phyloP scores from a whole-genome alignment of 352 stramenopile species.

The Phytophthora vignae region DNA sequence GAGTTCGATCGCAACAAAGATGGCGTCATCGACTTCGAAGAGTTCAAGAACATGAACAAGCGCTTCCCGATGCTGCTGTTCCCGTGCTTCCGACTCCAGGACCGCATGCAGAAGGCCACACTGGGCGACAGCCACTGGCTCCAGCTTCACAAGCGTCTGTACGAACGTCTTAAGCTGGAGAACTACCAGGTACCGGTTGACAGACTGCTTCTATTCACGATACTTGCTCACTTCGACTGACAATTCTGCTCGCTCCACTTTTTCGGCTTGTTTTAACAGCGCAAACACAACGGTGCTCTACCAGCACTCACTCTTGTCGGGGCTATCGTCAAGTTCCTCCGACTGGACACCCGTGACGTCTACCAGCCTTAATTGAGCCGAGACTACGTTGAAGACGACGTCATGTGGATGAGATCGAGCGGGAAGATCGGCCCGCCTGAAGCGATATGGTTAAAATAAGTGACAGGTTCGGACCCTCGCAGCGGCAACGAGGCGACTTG shows the following conservation, averaged over 20 bases:
- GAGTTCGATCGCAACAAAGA: constrained; percentile 94
- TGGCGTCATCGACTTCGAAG: constrained; percentile 93
- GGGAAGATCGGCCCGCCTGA: constrained; percentile 77
- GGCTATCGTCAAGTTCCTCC: constrained; percentile 79
- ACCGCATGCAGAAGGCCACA: constrained; percentile 91
- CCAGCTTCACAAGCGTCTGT: constrained; percentile 76
- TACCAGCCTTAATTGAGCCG: constrained; percentile 57
- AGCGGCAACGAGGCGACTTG: constrained; percentile 74
- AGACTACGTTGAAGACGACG: constrained; percentile 44
- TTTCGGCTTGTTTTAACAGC: constrained; percentile 35
- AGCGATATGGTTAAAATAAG: constrained; percentile 81
- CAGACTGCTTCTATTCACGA: constrained; percentile 7
- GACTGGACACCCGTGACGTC: constrained; percentile 59
- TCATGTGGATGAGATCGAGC: constrained; percentile 78
- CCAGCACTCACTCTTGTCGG: constrained; percentile 60
- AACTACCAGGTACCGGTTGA: constrained; percentile 57
- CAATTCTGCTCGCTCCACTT: not conserved
- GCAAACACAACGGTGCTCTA: constrained; percentile 73
- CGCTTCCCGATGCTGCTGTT: constrained; percentile 94
- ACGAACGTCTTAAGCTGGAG: constrained; percentile 76
- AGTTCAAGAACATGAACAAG: constrained; percentile 93
- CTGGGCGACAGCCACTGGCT: constrained; percentile 88
- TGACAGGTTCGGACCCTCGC: constrained; percentile 74
- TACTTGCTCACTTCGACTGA: constrained; percentile 8
- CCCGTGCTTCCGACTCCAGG: constrained; percentile 93